Conservation (phyloP, 78 protist species). For the Planoprotostelium fungivorum region DNA sequence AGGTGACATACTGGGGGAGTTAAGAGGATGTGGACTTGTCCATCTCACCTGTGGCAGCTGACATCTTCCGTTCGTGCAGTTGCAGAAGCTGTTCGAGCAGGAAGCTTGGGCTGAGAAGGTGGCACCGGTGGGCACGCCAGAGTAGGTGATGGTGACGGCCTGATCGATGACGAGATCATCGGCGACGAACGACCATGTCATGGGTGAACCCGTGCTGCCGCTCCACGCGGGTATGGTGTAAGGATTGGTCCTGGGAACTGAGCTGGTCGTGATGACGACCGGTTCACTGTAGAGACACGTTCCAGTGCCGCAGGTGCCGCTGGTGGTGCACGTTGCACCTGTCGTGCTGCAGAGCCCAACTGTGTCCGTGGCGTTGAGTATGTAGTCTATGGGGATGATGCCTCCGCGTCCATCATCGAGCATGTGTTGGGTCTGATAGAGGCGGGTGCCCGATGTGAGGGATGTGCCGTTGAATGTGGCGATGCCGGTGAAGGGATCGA, state of each 20-base stretch:
- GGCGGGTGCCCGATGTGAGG: not conserved
- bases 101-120: not conserved
- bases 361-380: not conserved
- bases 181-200: not conserved
- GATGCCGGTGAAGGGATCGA: not conserved
- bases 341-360: not conserved
- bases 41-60: too few species aligned
- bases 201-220: not conserved
- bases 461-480: not conserved
- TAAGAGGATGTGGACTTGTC: too few species aligned
- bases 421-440: not conserved
- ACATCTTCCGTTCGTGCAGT: too few species aligned
- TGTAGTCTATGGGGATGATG: not conserved
- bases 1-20: too few species aligned
- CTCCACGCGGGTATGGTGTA: not conserved
- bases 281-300: not conserved
- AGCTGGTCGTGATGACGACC: not conserved
- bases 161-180: not conserved
- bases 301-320: not conserved
- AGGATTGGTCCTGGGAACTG: not conserved
- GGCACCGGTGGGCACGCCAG: not conserved
- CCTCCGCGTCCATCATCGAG: not conserved
- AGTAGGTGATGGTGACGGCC: not conserved
- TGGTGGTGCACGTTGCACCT: not conserved
- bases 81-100: not conserved